Base-by-base conservation (phyloP, 2,329 filamentous ascomycete species). In the Talaromyces pinophilus region DNA sequence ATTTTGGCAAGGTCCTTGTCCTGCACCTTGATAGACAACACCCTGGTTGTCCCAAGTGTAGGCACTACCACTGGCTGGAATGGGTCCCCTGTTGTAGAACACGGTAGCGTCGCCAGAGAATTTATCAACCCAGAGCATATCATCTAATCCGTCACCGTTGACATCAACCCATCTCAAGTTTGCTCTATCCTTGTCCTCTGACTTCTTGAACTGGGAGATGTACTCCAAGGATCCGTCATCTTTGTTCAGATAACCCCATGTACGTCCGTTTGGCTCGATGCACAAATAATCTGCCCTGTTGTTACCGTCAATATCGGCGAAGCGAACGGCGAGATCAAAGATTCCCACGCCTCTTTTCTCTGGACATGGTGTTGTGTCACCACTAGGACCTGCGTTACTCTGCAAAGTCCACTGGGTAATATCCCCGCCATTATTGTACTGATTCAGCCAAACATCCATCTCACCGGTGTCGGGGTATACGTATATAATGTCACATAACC, bases 121-220 rank as follows among this genome's bases (percentile, higher is more conserved):
- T 38, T 59, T 59, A 13, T 40, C 54, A 22, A 59, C 54, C 30
- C 33, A 59, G 1, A 59, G 42, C 17, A 44, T 19, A 15, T 48
- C 44, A 48, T 48, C 44, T 7, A 3, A 5, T 11, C 44, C 44
- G 5, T 48, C 44, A 11, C 78, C 77, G 62, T 81, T 77, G 25
- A 81, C 74, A 68, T 82, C 80, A 3, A 74, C 76, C 44, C 70
- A 82, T 8, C 74, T 73, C 11, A 78, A 19, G 19, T 80, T 78
- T 13, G 78, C 77, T 0, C 78, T 75, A 59, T 80, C 78, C 13
- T 69, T 70, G 30, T 62, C 70, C 46, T 73, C 70, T 13, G 69
- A 61, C 57, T 68, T 68, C 67, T 77, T 78, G 65, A 78, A 68
- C 70, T 77, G 75, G n/a, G 64, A 70, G 13, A 71, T 69, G 64